Conservation (phyloP, 129 eudicot genomes). For the Helichrysum umbraculigerum region DNA sequence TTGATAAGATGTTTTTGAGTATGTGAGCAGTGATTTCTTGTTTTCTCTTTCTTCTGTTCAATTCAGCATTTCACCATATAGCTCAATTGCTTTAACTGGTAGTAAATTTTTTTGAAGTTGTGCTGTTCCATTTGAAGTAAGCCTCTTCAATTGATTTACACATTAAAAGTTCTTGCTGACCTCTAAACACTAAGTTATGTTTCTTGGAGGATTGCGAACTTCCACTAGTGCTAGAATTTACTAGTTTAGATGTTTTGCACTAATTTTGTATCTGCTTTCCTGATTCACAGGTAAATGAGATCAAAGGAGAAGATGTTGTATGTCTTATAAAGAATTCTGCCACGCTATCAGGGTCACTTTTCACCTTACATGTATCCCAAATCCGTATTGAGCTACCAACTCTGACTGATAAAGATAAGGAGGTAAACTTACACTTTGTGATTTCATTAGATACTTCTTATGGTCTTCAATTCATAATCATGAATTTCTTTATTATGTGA, state of each 20-base stretch:
- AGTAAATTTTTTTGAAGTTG: not conserved
- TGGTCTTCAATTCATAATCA: not conserved
- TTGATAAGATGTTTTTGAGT: not conserved
- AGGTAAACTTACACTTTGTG: conserved; percentile 41
- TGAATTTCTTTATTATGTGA: not conserved
- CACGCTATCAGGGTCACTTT: conserved; percentile 68
- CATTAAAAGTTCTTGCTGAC: not conserved
- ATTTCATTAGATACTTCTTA: not conserved
- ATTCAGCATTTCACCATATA: not conserved
- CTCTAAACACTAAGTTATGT: not conserved
- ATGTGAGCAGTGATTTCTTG: conserved; percentile 2
- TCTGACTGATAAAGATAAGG: conserved; percentile 85
- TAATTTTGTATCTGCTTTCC: not conserved
- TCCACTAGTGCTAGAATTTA: not conserved
- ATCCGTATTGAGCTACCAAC: conserved; percentile 83
- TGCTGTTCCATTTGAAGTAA: not conserved
- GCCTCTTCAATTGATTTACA: not conserved
- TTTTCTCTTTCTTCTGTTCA: conserved; percentile 3
- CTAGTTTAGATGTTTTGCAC: conserved; percentile 1
- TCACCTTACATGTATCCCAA: conserved; percentile 81
- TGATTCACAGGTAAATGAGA: conserved; percentile 60
- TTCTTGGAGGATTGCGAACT: not conserved
- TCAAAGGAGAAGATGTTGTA: conserved; percentile 72
- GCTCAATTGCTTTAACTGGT: not conserved
- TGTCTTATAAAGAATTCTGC: conserved; percentile 85